Evolutionary conservation across 2,329 filamentous ascomycete species (phyloP), one percentile per base, ranked within the genome.

Genomic region (Atkinsonella texensis): DNA sequence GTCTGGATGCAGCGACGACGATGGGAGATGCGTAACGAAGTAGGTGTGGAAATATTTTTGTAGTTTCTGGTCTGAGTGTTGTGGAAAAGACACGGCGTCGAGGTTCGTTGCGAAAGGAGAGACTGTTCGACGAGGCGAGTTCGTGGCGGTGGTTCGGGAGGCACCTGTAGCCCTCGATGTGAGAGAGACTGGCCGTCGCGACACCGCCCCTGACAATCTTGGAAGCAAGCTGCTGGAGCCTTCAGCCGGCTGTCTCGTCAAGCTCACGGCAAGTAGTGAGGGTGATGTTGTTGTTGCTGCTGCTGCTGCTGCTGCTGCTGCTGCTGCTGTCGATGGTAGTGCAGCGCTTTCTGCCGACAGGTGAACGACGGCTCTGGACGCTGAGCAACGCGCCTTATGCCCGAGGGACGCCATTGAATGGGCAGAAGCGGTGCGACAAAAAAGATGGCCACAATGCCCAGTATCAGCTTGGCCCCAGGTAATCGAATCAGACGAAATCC

Each of bases 11-110:
- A 95, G 77, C 3, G 90, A 96, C 13, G 89, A 94, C 17, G 89
- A 95, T 4, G 93, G 91, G 1, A 98, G 79, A 66, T 96, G 89
- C 9, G 93, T 95, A 54, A 97, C 88, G 68, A 98, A 98, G 73
- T 98, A 97, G 60, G 94, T 89, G 72, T 96, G 89, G 68, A 97
- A 97, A 56, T 69, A 48, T 17, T 45, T 53, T 41, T 51, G 53
- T 48, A 48, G 46, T 42, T 50, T 49, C 48, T 50, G 50, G 48
- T 48, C 48, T 31, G 44, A 11, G n/a, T 35, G 40, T 41, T 47
- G 46, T 4, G 23, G 40, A n/a, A 48, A 11, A n/a, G 44, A 41
- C n/a, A 20, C 17, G 53, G 20, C 15, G 44, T 17, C n/a, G 32
- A 23, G 55, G 40, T 45, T 42, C 28, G 46, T 46, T 28, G 49